Base-by-base conservation (phyloP, 2,329 filamentous ascomycete species). In the Xylariomycetidae sp. region DNA sequence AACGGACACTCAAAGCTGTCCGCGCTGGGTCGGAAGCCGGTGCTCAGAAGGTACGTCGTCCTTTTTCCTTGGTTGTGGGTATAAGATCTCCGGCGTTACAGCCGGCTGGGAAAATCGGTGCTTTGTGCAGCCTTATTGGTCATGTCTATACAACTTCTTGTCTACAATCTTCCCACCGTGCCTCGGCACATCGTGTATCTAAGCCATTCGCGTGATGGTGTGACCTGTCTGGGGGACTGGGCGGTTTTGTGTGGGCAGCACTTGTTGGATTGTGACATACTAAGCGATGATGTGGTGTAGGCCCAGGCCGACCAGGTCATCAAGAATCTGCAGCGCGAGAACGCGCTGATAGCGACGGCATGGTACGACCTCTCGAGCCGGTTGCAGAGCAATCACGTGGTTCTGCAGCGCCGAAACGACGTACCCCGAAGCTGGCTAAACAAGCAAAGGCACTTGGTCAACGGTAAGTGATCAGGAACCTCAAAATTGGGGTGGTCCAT, bases 311-410 rank as follows among this genome's bases (percentile, higher is more conserved):
- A 77, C 29, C 63, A 73, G 50, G 62, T 67, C 31, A 73, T 85
- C 51, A 76, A 77, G 45, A 84, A 80, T 47, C 72, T 93, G 38
- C 74, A 83, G 56, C 76, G 82, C 47, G 86, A 93, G 59, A 87
- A 86, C 56, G 72, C 73, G 24, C 71, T 92, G 53, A 86, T 93
- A 49, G 70, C 81, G 17, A 83, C 79, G n/a, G 86, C 86, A 2
- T 93, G 85, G 85, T 89, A 89, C 61, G 85, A 90, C 58, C 73
- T 92, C 50, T 79, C 81, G 17, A 80, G 72, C 53, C 72, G 86
- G 32, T 60, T 93, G 47, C 85, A 92, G 61, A 88, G 83, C 63
- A 90, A 89, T 56, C 84, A 85, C 42, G 81, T 90, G 25, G 77
- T 85, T 34, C 62, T 93, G 42, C 82, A 88, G 53, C 68, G 86